Percentiles rank a stretch among this genome's conserved stretches.
Conservation (phyloP, 2,329 filamentous ascomycete genomes). For the Drechslerella dactyloides region DNA sequence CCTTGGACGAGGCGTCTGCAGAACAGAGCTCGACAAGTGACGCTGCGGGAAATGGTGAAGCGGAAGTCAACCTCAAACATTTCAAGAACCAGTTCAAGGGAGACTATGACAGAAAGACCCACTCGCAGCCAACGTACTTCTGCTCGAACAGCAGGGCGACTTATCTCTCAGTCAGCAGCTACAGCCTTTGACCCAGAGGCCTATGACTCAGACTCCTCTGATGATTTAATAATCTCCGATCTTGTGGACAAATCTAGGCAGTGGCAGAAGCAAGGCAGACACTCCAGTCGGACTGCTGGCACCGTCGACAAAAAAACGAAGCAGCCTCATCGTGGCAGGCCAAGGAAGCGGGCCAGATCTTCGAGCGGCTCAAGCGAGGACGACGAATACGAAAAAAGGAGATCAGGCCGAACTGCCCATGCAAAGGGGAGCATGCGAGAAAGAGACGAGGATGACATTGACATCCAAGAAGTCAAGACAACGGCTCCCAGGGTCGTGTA, state of each 20-base stretch:
- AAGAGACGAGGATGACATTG: constrained; percentile 61
- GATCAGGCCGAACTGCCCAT: constrained; percentile 57
- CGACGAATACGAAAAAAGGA: constrained; percentile 45
- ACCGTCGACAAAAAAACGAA: not conserved
- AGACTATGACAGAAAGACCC: not conserved
- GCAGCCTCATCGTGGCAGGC: not conserved
- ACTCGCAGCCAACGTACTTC: constrained; percentile 31
- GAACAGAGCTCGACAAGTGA: constrained; percentile 19
- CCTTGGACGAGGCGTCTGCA: constrained; percentile 5
- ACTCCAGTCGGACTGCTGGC: not conserved
- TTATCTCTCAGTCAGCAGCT: constrained; percentile 27
- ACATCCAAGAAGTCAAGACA: constrained; percentile 54
- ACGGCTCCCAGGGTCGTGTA: constrained; percentile 56
- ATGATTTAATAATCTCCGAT: constrained; percentile 45
- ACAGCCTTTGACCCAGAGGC: not conserved
- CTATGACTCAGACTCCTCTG: constrained; percentile 26
- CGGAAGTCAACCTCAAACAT: not conserved
- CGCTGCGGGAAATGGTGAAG: constrained; percentile 15
- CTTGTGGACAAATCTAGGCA: constrained; percentile 12
- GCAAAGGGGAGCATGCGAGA: constrained; percentile 60
- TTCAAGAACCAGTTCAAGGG: not conserved
- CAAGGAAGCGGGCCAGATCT: constrained; percentile 26
- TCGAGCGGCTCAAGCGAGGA: constrained; percentile 15
- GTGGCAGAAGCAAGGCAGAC: constrained; percentile 20
- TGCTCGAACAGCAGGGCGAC: constrained; percentile 12